Evolutionary conservation across 2,329 filamentous ascomycete species (phyloP).

Genomic region (Penicillium griseofulvum): DNA sequence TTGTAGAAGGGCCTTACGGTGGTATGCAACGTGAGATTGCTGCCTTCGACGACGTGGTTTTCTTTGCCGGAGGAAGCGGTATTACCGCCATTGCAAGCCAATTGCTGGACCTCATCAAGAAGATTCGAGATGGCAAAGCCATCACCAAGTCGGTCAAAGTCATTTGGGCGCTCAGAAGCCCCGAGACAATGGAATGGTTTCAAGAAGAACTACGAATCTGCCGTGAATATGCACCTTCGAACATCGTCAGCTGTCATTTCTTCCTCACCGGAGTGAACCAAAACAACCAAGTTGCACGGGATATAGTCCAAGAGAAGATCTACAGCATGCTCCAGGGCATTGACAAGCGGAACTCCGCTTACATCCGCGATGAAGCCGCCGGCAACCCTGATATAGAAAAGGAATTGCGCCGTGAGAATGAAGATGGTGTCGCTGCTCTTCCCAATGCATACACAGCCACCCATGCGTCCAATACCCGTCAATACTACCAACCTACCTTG

Average conservation of each 20-base stretch:
- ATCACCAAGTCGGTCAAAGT: slow-evolving; percentile 88
- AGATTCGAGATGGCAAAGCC: slow-evolving; percentile 91
- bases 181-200: slow-evolving; percentile 97
- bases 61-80: slow-evolving; percentile 90
- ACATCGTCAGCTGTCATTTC: slow-evolving; percentile 89
- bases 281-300: slow-evolving; percentile 61
- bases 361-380: slow-evolving; percentile 77
- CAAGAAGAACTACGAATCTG: slow-evolving; percentile 91
- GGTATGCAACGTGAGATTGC: slow-evolving; percentile 88
- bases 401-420: slow-evolving; percentile 75
- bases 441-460: slow-evolving; percentile 52
- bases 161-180: slow-evolving; percentile 87
- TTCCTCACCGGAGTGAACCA: slow-evolving; percentile 80
- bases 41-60: slow-evolving; percentile 87
- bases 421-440: slow-evolving; percentile 79
- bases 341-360: slow-evolving; percentile 78
- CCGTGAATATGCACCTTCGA: slow-evolving; percentile 80
- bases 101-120: slow-evolving; percentile 88
- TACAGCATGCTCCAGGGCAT: slow-evolving; percentile 85
- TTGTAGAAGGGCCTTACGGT: slow-evolving; percentile 90
- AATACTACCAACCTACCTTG: slow-evolving; percentile 17
- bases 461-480: slow-evolving; percentile 18
- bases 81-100: slow-evolving; percentile 93
- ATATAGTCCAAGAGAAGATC: slow-evolving; percentile 78
- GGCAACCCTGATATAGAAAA: slow-evolving; percentile 76